Evolutionary conservation across 192 early-diverging fungal species (phyloP), one percentile per base, ranked within the genome.

Genomic region (Coemansia sp.): DNA sequence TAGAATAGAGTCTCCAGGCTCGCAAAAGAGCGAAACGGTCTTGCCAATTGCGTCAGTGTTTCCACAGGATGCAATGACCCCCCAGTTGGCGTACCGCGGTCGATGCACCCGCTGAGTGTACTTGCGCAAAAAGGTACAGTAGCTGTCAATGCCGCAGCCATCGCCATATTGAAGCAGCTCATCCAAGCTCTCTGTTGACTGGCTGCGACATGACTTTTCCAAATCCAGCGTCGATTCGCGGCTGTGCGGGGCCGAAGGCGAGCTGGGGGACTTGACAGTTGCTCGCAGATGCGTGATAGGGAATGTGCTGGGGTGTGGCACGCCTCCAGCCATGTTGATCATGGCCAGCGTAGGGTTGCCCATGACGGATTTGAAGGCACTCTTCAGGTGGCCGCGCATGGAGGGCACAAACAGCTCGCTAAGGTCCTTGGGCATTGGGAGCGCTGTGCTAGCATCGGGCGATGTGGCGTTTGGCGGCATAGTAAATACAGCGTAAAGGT

Each of bases 251-350:
- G 43, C 18, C 5, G 39, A 20, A 3, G 85, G 79, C 23, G 60
- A 59, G 55, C 21, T 33, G 10, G 68, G 59, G 3, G 68, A 33
- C 16, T 87, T 65, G 7, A 89, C 74, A 6, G 65, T 84, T 28
- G 87, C 75, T 37, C 65, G 76, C 48, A 92, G 74, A 42, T 84
- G 82, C 5, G 70, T 74, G 55, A 89, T 85, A 8, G 90, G 89
- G 59, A 91, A 91, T 16, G 88, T 85, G 18, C 61, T 68, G 3
- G 85, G 79, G 41, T 89, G 85, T 0, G 90, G 91, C 52, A 87
- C 79, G 8, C 91, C 91, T 33, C 88, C 89, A 1, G 87, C 89
- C 37, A 92, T 80, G 37, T 89, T 88, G 59, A 92, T 80, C 84
- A 88, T 87, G 23, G 73, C 47, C 14, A 68, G 59, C 11, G 73